Evolutionary conservation across 2,329 filamentous ascomycete species (phyloP), one percentile per base, ranked within the genome.

Genomic region (Aspergillus latus): DNA sequence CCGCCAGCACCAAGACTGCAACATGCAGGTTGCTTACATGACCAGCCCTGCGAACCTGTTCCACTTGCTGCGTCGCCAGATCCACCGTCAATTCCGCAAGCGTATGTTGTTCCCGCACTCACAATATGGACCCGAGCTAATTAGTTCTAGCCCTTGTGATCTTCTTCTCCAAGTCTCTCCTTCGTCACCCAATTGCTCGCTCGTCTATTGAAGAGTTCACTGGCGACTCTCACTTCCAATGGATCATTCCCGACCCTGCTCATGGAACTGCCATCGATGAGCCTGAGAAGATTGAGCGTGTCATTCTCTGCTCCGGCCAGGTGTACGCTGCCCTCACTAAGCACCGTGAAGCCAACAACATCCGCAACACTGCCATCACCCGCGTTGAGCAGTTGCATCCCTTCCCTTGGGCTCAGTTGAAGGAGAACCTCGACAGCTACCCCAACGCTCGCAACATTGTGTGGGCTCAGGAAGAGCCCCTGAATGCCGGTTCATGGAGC

Each of bases 71-170:
- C 89, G 94, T 74, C 87, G 94, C 77, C 94, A 99, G 80, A 96
- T 99, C 87, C 92, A 97, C 83, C 87, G 94, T 70, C 93, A 99
- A 74, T 99, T 99, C 89, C 87, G 94, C 79, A 99, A 99, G 83
- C 94, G 90, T 94, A 83, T 86, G 89, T 82, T 29, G 2, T 16
- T 21, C 13, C 15, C 42, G 32, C 50, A 26, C 10, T 51, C 4
- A 44, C 37, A 21, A 11, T 42, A 28, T 37, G 26, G 15, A 21
- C 52, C 52, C 13, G 59, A 53, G 56, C 63, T 70, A 60, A 62
- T 32, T 29, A 32, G 46, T 10, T 43, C 21, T 68, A 93, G 90
- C 94, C 67, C 86, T 99, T 55, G 83, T 97, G 69, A 88, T 97
- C 67, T 99, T 99, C 88, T 99, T 99, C 84, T 96, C 91, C 69